These are phyloP conservation scores for Aspergillus neotritici DNA, from an alignment of 2,329 filamentous ascomycete species.

Conservation along the genomic window DNA sequence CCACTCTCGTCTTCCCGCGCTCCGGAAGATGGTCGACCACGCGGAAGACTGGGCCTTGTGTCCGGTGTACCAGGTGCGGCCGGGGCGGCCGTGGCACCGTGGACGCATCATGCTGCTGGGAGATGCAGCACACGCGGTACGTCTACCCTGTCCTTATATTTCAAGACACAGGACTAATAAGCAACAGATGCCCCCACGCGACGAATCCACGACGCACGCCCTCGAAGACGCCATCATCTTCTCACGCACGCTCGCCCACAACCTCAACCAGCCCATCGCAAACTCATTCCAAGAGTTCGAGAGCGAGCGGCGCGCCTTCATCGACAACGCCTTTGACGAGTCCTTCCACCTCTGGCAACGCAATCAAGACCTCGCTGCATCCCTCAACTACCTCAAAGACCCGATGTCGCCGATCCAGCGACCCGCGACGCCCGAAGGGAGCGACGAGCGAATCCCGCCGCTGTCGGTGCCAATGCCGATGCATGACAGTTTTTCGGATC, in stretches of 20 bases:
- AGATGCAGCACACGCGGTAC: slow-evolving; percentile 41
- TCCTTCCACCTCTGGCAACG: too few species aligned
- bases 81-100: slow-evolving; percentile 32
- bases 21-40: slow-evolving; percentile 28
- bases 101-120: slow-evolving; percentile 36
- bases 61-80: slow-evolving; percentile 34
- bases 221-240: slow-evolving; percentile 40
- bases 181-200: slow-evolving; percentile 38
- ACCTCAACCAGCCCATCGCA: slow-evolving; percentile 19
- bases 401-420: too few species aligned
- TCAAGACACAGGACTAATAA: slow-evolving; percentile 1
- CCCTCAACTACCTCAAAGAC: too few species aligned
- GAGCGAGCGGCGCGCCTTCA: slow-evolving; percentile 25
- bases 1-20: slow-evolving; percentile 24
- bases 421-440: too few species aligned
- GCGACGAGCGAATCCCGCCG: too few species aligned
- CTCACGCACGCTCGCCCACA: slow-evolving; percentile 26
- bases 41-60: slow-evolving; percentile 34
- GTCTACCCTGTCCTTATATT: slow-evolving; percentile 8
- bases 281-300: slow-evolving; percentile 29
- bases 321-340: slow-evolving; percentile 32
- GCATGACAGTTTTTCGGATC: too few species aligned
- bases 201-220: slow-evolving; percentile 37
- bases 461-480: too few species aligned
- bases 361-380: too few species aligned